Evolutionary conservation across 1,284 basidiomycete species (phyloP).

Genomic region (Pisolithus thermaeus): DNA sequence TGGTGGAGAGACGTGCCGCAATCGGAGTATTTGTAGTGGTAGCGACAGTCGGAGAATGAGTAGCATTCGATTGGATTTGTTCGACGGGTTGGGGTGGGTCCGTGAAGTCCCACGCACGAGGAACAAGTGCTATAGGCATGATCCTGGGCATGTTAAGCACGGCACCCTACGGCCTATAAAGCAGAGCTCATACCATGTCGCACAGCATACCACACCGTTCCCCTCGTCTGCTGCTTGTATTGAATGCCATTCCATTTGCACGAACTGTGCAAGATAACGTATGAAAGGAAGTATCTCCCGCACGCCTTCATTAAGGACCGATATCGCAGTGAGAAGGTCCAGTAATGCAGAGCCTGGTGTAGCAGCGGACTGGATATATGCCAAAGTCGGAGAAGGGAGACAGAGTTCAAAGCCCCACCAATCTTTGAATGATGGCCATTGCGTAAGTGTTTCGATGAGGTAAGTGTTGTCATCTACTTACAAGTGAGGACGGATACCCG

Average conservation of each 20-base stretch:
- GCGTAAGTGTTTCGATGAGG: neutral
- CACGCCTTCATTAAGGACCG: constrained; percentile 62
- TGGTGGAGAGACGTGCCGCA: constrained; percentile 21
- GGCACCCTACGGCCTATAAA: neutral
- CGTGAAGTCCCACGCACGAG: constrained; percentile 72
- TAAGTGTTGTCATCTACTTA: constrained; percentile 30
- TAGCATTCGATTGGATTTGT: neutral
- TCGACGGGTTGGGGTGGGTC: constrained; percentile 30
- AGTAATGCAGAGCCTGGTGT: constrained; percentile 59
- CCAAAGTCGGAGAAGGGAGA: constrained; percentile 62
- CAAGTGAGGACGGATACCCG: constrained; percentile 75
- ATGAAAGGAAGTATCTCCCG: constrained; percentile 74
- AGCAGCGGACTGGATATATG: constrained; percentile 52
- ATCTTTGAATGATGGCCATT: constrained; percentile 37
- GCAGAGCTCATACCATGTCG: constrained; percentile 56
- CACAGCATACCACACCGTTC: constrained; percentile 74
- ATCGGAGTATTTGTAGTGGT: constrained; percentile 19
- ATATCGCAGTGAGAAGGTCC: constrained; percentile 66
- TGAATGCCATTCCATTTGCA: constrained; percentile 62
- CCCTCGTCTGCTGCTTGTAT: constrained; percentile 63
- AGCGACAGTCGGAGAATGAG: constrained; percentile 4
- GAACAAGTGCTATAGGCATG: constrained; percentile 70
- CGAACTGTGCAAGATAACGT: constrained; percentile 70
- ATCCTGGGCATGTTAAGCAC: constrained; percentile 40
- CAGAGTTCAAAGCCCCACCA: constrained; percentile 81